These are phyloP conservation scores for Bipolaris cookei DNA, from an alignment of 2,329 filamentous ascomycete genomes.

Conservation along the genomic window DNA sequence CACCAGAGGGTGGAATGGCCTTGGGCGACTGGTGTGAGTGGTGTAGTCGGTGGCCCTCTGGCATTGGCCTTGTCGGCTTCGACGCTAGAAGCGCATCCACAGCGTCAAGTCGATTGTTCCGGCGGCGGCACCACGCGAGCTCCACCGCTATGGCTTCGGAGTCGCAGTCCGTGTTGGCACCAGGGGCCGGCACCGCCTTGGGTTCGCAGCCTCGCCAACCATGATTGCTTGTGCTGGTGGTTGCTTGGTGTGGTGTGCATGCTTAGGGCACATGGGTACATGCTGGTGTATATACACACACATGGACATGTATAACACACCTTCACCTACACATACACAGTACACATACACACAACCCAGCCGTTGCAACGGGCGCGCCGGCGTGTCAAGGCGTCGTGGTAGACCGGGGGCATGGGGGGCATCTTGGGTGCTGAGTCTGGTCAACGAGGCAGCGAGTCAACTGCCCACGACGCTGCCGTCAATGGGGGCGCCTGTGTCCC, in stretches of 20 bases:
- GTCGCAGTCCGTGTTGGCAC: background rate
- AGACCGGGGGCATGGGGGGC: background rate
- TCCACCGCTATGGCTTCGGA: conserved; percentile 6
- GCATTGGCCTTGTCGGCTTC: background rate
- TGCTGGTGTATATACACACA: background rate
- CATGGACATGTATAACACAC: background rate
- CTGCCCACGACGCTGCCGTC: conserved; percentile 30
- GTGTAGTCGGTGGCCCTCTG: background rate
- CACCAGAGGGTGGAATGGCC: background rate
- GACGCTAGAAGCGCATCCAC: conserved; percentile 10
- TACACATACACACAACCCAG: background rate
- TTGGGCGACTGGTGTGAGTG: background rate
- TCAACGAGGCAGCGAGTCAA: conserved; percentile 19
- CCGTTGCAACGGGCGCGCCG: background rate
- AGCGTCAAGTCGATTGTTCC: conserved; percentile 7
- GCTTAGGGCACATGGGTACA: too few species aligned
- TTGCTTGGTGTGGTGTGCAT: too few species aligned
- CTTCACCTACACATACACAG: too few species aligned
- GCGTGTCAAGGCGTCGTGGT: background rate
- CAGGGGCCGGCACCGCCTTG: conserved; percentile 1
- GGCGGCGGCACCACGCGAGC: conserved; percentile 6
- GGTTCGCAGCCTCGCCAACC: conserved; percentile 10
- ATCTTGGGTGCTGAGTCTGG: conserved; percentile 19
- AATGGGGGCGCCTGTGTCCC: conserved; percentile 27
- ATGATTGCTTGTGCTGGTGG: background rate